These are phyloP conservation scores for Ogataea pignaliae DNA, from an alignment of 805 yeast genomes.

Conservation along the genomic window DNA sequence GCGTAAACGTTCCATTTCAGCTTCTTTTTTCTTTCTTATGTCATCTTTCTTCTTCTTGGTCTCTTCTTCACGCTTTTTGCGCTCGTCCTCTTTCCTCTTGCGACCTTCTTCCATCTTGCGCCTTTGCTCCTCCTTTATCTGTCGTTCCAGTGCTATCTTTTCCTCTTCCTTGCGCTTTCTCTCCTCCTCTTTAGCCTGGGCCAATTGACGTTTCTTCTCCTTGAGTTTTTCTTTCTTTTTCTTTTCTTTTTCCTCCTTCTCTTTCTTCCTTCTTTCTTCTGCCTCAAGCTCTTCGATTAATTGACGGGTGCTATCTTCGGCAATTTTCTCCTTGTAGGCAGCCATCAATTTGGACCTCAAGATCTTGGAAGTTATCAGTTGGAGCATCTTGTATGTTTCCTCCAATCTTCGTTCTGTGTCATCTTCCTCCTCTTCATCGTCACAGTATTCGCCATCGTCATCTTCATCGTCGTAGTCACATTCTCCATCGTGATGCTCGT, in stretches of 20 bases:
- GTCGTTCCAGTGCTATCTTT: conserved; percentile 41
- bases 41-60: conserved; percentile 38
- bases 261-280: conserved; percentile 61
- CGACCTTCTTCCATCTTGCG: conserved; percentile 44
- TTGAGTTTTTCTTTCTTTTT: conserved; percentile 64
- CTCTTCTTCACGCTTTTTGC: conserved; percentile 37
- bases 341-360: conserved; percentile 68
- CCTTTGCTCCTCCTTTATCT: conserved; percentile 37
- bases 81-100: conserved; percentile 38
- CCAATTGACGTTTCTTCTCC: conserved; percentile 62
- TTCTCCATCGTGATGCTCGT: conserved; percentile 17
- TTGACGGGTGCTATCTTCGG: conserved; percentile 64
- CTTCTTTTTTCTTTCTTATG: conserved; percentile 36
- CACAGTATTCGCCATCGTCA: conserved; percentile 32
- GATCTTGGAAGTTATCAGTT: conserved; percentile 72
- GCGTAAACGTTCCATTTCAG: conserved; percentile 34
- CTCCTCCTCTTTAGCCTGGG: conserved; percentile 61
- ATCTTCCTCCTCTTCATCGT: conserved; percentile 39
- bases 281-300: conserved; percentile 67
- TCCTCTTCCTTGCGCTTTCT: conserved; percentile 52
- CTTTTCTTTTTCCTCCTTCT: conserved; percentile 60
- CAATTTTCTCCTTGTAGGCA: conserved; percentile 75
- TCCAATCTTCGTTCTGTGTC: conserved; percentile 61
- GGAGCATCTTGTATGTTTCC: conserved; percentile 77
- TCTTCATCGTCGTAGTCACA: conserved; percentile 13